phyloP scores from a whole-genome alignment of 1,284 basidiomycete species.

The Spongiforma sp. region DNA sequence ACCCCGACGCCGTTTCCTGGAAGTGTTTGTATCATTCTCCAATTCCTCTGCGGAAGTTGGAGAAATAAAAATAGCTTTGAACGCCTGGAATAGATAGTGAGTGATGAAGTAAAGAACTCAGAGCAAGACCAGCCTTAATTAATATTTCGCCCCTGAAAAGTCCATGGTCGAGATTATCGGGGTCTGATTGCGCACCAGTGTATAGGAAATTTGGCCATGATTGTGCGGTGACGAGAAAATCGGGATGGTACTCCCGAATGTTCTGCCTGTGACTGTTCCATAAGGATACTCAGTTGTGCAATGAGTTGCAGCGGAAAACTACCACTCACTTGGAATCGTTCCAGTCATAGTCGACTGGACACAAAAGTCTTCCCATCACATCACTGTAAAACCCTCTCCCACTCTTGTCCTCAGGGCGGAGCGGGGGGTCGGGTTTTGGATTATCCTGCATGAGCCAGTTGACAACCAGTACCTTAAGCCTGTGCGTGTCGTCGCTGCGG shows the following conservation, averaged over 20 bases:
- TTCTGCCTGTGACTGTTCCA: neutral
- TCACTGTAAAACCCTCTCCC: neutral
- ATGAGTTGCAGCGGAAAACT: neutral
- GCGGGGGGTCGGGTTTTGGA: neutral
- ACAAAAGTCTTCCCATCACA: neutral
- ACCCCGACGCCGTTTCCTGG: neutral
- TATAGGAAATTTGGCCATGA: neutral
- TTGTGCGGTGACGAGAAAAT: neutral
- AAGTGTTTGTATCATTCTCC: neutral
- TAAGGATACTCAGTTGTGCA: neutral
- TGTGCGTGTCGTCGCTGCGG: neutral
- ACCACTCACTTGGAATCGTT: neutral
- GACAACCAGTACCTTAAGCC: neutral
- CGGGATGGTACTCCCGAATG: neutral
- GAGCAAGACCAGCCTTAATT: neutral
- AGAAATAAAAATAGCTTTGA: slow-evolving; percentile 5
- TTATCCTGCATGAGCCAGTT: slow-evolving; percentile 1
- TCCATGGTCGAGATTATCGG: neutral
- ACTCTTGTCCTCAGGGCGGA: neutral
- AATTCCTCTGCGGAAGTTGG: neutral
- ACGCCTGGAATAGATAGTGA: neutral
- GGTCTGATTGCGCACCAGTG: neutral
- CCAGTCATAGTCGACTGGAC: neutral
- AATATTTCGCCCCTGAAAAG: neutral
- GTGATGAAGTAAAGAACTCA: neutral